These are phyloP conservation scores for Blastobotrys arbuscula DNA, from an alignment of 1,139 yeast species.

Conservation along the genomic window DNA sequence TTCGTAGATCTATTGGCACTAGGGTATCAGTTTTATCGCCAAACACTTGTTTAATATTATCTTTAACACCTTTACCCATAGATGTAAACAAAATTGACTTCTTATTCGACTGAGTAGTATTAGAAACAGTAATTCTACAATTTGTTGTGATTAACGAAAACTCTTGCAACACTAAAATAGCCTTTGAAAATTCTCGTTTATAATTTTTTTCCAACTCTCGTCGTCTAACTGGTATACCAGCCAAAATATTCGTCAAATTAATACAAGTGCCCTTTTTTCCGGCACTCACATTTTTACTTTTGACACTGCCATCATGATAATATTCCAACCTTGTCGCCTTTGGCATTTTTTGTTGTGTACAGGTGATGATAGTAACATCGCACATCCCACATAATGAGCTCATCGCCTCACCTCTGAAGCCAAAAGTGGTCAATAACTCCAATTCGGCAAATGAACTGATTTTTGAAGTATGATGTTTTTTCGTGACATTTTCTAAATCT, in stretches of 20 bases:
- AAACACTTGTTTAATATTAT: conserved; percentile 60
- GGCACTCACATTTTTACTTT: conserved; percentile 34
- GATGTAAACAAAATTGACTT: conserved; percentile 47
- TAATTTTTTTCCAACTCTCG: conserved; percentile 64
- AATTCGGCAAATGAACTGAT: conserved; percentile 52
- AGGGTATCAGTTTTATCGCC: conserved; percentile 64
- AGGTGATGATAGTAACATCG: conserved; percentile 48
- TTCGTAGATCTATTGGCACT: conserved; percentile 38
- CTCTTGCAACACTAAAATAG: conserved; percentile 56
- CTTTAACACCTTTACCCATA: conserved; percentile 35
- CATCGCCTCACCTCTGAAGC: conserved; percentile 39
- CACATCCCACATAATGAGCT: conserved; percentile 35
- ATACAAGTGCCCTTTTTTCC: conserved; percentile 50
- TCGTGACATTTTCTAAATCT: conserved; percentile 60
- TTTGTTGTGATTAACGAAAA: conserved; percentile 59
- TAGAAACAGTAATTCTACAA: conserved; percentile 54
- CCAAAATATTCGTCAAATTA: conserved; percentile 46
- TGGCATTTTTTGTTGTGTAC: conserved; percentile 48
- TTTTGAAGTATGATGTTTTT: conserved; percentile 79
- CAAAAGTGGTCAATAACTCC: conserved; percentile 37
- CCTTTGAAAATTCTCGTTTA: conserved; percentile 66
- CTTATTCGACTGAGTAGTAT: conserved; percentile 43
- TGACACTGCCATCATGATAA: conserved; percentile 48
- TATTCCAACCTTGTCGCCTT: conserved; percentile 51
- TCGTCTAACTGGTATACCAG: conserved; percentile 55